Conservation (phyloP, 2,329 filamentous ascomycete genomes). For the Penicillium sp. region DNA sequence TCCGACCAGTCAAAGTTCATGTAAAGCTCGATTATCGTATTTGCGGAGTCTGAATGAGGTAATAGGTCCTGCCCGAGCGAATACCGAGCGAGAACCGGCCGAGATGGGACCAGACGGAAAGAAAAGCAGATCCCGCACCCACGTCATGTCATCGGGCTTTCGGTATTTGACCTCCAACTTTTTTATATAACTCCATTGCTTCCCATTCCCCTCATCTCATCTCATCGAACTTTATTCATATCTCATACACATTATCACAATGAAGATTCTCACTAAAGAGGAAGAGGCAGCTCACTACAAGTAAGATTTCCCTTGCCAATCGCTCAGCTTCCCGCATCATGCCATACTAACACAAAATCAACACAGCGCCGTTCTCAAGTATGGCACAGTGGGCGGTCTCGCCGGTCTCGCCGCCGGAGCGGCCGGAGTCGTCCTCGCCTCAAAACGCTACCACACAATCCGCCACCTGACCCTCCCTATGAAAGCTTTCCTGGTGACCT, state of each 20-base stretch:
- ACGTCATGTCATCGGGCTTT: slow-evolving; percentile 25
- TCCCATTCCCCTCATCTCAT: not conserved
- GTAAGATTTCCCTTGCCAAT: slow-evolving; percentile 40
- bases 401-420: slow-evolving; percentile 68
- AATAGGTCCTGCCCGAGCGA: not conserved
- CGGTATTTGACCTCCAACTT: slow-evolving; percentile 22
- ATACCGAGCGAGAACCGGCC: slow-evolving; percentile 8
- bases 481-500: slow-evolving; percentile 85
- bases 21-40: not conserved
- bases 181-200: slow-evolving; percentile 9
- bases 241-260: slow-evolving; percentile 45
- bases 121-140: slow-evolving; percentile 26
- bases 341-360: slow-evolving; percentile 16
- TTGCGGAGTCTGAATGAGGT: not conserved
- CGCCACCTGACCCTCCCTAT: slow-evolving; percentile 82
- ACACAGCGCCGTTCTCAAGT: slow-evolving; percentile 68
- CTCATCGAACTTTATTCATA: not conserved
- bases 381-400: slow-evolving; percentile 71
- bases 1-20: no score
- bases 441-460: slow-evolving; percentile 73
- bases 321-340: slow-evolving; percentile 2
- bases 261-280: slow-evolving; percentile 96
- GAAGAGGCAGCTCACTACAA: slow-evolving; percentile 85
- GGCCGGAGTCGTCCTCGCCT: slow-evolving; percentile 66
- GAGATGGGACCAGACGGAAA: slow-evolving; percentile 7